phyloP scores from a whole-genome alignment of 2,329 filamentous ascomycete species.

The Ophiostoma piceae region DNA sequence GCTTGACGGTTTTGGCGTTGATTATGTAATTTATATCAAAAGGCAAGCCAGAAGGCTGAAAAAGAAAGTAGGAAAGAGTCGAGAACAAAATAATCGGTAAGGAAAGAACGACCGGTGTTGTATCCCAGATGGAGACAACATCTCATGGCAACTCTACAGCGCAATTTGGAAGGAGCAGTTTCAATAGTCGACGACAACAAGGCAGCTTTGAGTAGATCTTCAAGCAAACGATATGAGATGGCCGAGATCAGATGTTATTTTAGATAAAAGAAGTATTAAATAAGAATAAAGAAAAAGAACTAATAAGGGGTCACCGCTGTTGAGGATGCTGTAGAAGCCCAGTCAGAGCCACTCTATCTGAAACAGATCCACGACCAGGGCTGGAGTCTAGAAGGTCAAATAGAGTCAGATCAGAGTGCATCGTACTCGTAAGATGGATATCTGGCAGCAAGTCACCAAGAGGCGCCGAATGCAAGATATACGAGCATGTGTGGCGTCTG shows the following conservation, averaged over 20 bases:
- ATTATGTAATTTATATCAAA: neutral
- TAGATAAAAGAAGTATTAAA: no score
- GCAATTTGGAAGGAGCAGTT: neutral
- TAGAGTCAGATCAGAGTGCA: no score
- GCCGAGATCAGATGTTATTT: no score
- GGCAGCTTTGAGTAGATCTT: neutral
- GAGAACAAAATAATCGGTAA: neutral
- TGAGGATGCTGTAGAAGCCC: neutral
- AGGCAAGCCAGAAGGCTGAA: neutral
- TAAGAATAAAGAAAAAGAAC: no score
- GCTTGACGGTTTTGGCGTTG: neutral
- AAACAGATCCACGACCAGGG: slow-evolving; percentile 20
- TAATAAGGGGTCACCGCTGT: slow-evolving; percentile 5
- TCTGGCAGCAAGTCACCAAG: no score
- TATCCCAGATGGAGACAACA: neutral
- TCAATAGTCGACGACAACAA: neutral
- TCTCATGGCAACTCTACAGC: neutral
- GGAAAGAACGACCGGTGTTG: neutral
- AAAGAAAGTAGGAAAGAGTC: neutral
- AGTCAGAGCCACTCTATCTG: slow-evolving; percentile 21
- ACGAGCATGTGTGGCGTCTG: neutral
- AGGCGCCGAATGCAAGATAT: neutral
- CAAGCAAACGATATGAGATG: neutral
- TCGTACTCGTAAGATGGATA: no score
- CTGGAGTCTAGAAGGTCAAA: neutral